These are phyloP conservation scores for Rozella allomycis DNA, from an alignment of 371 early-diverging fungal genomes.

Conservation along the genomic window DNA sequence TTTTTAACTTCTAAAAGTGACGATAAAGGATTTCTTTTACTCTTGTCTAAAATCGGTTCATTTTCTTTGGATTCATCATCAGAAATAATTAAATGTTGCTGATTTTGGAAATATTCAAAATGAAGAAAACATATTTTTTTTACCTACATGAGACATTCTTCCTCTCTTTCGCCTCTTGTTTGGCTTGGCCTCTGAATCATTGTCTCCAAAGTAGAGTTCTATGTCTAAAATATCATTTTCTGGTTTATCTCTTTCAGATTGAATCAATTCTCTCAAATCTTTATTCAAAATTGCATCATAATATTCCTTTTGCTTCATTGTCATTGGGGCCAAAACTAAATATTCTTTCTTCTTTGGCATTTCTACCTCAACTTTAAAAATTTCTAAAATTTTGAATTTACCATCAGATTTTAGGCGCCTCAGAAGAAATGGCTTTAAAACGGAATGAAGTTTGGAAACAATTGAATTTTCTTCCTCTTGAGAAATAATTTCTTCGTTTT, in stretches of 20 bases:
- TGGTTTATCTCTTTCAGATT: constrained; percentile 6
- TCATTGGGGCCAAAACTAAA: constrained; percentile 57
- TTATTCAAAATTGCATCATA: constrained; percentile 60
- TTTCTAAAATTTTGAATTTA: constrained; percentile 1
- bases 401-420: constrained; percentile 52
- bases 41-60: constrained; percentile 8
- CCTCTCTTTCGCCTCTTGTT: constrained; percentile 1
- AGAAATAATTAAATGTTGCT: too few species aligned
- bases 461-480: constrained; percentile 17
- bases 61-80: too few species aligned
- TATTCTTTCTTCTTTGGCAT: constrained; percentile 81
- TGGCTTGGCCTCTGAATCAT: constrained; percentile 1
- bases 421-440: constrained; percentile 18
- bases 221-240: constrained; percentile 13
- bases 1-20: constrained; percentile 10
- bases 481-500: constrained; percentile 42
- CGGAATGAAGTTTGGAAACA: constrained; percentile 55
- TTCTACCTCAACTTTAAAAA: constrained; percentile 42
- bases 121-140: constrained; percentile 21
- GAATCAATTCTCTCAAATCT: constrained; percentile 6
- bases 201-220: constrained; percentile 3
- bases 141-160: not conserved
- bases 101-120: constrained; percentile 12
- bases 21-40: constrained; percentile 8
- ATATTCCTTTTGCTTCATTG: constrained; percentile 49